These are phyloP conservation scores for Lipomyces sp. DNA, from an alignment of 805 yeast genomes.

Conservation along the genomic window DNA sequence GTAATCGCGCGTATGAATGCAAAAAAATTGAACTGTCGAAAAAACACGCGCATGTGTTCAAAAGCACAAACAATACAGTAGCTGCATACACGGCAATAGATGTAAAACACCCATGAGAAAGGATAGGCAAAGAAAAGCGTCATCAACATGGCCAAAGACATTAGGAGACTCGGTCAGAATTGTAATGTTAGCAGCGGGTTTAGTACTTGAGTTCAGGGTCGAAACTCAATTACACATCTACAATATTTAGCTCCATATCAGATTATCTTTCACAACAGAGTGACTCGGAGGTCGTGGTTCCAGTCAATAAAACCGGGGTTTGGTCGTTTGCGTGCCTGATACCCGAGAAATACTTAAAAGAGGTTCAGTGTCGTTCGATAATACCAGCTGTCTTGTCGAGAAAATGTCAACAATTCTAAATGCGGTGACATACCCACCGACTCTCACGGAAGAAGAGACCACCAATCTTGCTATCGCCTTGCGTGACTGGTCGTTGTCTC, in stretches of 20 bases:
- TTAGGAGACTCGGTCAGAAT: background rate
- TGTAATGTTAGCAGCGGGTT: background rate
- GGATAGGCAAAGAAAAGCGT: background rate
- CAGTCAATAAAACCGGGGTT: background rate
- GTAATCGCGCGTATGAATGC: background rate
- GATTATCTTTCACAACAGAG: too few relatives aligned
- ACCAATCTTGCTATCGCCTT: slow-evolving; percentile 19
- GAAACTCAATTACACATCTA: background rate
- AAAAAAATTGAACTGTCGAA: background rate
- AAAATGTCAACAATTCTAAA: slow-evolving; percentile 3
- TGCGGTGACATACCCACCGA: slow-evolving; percentile 26
- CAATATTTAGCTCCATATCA: too few relatives aligned
- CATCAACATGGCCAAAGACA: background rate
- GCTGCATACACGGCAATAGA: background rate
- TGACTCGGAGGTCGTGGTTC: too few relatives aligned
- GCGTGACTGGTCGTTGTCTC: slow-evolving; percentile 38
- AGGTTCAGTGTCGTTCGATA: too few relatives aligned
- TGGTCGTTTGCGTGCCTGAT: background rate
- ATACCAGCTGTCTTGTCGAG: too few relatives aligned
- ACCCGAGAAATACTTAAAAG: too few relatives aligned
- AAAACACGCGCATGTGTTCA: background rate
- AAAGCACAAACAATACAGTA: background rate
- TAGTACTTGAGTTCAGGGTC: background rate
- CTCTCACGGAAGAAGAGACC: slow-evolving; percentile 9
- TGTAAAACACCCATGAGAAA: background rate